A percentile compares a stretch with the other conserved stretches of the same genome.
These are phyloP conservation scores for Coemansia sp. DNA, from an alignment of 192 early-diverging fungal genomes.

Conservation along the genomic window DNA sequence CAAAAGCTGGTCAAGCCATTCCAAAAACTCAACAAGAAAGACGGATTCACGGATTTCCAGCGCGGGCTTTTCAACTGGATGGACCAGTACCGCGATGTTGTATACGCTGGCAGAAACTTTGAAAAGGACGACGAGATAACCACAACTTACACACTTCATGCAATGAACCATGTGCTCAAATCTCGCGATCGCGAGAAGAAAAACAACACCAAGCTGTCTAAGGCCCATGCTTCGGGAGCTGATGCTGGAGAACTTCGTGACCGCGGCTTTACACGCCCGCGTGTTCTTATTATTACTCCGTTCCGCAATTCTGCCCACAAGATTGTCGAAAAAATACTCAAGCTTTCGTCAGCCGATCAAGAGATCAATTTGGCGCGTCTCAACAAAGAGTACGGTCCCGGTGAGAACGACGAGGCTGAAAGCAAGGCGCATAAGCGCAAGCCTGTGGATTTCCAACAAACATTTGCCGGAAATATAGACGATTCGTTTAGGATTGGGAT, in stretches of 20 bases:
- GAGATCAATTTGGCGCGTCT: conserved; percentile 83
- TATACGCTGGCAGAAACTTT: conserved; percentile 63
- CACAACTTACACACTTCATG: conserved; percentile 75
- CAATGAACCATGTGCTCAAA: conserved; percentile 89
- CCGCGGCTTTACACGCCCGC: conserved; percentile 94
- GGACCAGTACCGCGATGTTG: conserved; percentile 75
- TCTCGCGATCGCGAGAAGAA: conserved; percentile 63
- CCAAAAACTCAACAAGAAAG: conserved; percentile 30
- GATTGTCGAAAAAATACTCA: conserved; percentile 74
- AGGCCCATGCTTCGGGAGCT: conserved; percentile 57
- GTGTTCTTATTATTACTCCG: conserved; percentile 86
- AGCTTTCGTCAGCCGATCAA: conserved; percentile 73
- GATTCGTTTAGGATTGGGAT: conserved; percentile 93
- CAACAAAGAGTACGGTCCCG: conserved; percentile 71
- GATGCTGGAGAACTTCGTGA: conserved; percentile 81
- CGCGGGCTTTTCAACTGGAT: conserved; percentile 61
- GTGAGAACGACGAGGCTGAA: conserved; percentile 59
- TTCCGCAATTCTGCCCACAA: conserved; percentile 82
- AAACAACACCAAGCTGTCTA: conserved; percentile 74
- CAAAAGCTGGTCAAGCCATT: conserved; percentile 36
- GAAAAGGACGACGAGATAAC: conserved; percentile 70
- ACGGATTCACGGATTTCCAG: conserved; percentile 57
- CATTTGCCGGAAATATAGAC: conserved; percentile 93
- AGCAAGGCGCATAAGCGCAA: conserved; percentile 58
- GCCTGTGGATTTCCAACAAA: conserved; percentile 77